Evolutionary conservation across 768 basidiomycete genomes (phyloP).

Genomic region (Leccinum fibrillosum): DNA sequence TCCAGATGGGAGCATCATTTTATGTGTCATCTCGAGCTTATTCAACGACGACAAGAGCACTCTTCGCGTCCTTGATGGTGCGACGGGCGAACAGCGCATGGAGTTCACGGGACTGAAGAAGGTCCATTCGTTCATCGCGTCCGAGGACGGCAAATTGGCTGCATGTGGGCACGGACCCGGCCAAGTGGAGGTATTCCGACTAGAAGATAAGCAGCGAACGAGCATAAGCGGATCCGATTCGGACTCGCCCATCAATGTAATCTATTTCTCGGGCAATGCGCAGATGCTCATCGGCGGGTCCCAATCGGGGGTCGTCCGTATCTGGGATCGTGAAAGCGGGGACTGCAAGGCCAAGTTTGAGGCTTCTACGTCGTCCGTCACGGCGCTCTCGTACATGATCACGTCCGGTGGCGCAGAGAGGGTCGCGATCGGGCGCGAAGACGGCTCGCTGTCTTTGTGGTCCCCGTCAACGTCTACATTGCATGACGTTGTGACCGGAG

Average conservation of each 20-base stretch:
- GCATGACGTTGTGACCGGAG: slow-evolving; percentile 4
- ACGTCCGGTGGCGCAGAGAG: neutral
- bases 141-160: slow-evolving; percentile 3
- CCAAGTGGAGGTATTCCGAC: slow-evolving; percentile 1
- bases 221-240: neutral
- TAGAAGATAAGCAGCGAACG: neutral
- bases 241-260: neutral
- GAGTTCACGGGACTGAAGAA: slow-evolving; percentile 13
- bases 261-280: slow-evolving; percentile 19
- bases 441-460: slow-evolving; percentile 19
- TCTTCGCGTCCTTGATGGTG: slow-evolving; percentile 9
- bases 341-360: slow-evolving; percentile 8
- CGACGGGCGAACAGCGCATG: slow-evolving; percentile 4
- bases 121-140: slow-evolving; percentile 1
- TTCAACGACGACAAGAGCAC: slow-evolving; percentile 7
- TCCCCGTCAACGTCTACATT: slow-evolving; percentile 10
- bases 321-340: slow-evolving; percentile 22
- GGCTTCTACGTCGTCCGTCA: slow-evolving; percentile 10
- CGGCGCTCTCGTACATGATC: slow-evolving; percentile 11
- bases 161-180: slow-evolving; percentile 10
- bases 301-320: slow-evolving; percentile 5
- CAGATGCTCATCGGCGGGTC: slow-evolving; percentile 19
- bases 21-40: neutral
- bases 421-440: slow-evolving; percentile 18
- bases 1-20: slow-evolving; percentile 10